A percentile compares a stretch with the other conserved stretches of the same genome.
Evolutionary conservation across 768 basidiomycete genomes (phyloP).

Genomic region (Lactarius quietus): DNA sequence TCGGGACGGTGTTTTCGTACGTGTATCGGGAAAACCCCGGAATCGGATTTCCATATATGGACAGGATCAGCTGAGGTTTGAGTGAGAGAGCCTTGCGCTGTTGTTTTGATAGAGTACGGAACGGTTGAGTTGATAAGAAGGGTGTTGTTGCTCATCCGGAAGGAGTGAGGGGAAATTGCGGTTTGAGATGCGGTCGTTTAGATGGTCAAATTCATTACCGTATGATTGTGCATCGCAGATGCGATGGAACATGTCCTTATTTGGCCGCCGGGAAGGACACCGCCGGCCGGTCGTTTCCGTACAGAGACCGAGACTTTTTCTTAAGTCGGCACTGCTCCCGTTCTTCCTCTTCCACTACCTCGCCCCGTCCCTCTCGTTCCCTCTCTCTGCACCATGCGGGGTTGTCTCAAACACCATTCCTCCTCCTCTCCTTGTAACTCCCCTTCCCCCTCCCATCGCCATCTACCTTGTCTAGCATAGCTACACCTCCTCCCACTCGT

Average conservation of each 20-base stretch:
- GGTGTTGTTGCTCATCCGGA: not conserved
- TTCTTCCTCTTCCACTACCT: not conserved
- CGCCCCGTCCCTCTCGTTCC: not conserved
- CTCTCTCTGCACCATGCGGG: constrained; percentile 15
- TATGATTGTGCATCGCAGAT: not conserved
- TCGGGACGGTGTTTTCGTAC: not conserved
- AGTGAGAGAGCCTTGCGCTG: not conserved
- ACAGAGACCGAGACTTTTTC: not conserved
- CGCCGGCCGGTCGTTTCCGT: constrained; percentile 1
- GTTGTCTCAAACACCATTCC: constrained; percentile 22
- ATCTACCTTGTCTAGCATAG: constrained; percentile 11
- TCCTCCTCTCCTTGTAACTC: not conserved
- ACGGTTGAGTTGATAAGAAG: not conserved
- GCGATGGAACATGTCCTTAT: not conserved
- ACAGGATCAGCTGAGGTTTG: not conserved
- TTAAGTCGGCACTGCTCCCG: not conserved
- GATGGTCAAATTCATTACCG: not conserved
- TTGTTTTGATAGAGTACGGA: not conserved
- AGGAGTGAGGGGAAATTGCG: constrained; percentile 10
- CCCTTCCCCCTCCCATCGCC: constrained; percentile 5
- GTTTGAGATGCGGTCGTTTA: not conserved
- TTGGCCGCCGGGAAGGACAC: not conserved
- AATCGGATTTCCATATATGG: not conserved
- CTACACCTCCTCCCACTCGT: constrained; percentile 22
- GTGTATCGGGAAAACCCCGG: not conserved